Percentiles rank a stretch among this genome's conserved stretches.
Evolutionary conservation across 306 rosid genomes (phyloP).

Genomic region (Senna tora): DNA sequence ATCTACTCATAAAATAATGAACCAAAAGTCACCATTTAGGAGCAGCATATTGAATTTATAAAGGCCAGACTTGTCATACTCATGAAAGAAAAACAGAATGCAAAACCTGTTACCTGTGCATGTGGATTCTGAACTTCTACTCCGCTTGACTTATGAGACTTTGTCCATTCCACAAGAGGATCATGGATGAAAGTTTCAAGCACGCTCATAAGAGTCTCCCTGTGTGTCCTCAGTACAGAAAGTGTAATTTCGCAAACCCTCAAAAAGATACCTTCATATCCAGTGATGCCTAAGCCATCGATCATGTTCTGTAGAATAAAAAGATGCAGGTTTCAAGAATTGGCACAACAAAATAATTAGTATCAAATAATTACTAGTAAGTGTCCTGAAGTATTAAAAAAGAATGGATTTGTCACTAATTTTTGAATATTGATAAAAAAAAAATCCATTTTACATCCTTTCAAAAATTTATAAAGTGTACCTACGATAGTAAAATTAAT

Average conservation of each 20-base stretch:
- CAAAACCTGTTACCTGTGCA: conserved; percentile 95
- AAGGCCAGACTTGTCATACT: conserved; percentile 1
- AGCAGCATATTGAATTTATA: conserved; percentile 4
- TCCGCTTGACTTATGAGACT: conserved; percentile 90
- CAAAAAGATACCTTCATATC: conserved; percentile 89
- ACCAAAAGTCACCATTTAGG: conserved; percentile 3
- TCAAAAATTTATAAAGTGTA: background rate
- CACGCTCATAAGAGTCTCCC: conserved; percentile 93
- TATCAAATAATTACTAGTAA: conserved; percentile 5
- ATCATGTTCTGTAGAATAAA: conserved; percentile 82
- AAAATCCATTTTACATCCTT: background rate
- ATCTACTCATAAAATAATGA: conserved; percentile 11
- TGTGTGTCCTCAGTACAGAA: conserved; percentile 89
- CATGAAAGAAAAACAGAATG: conserved; percentile 32
- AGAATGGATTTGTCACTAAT: background rate
- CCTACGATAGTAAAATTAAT: conserved; percentile 13
- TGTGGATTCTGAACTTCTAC: conserved; percentile 97
- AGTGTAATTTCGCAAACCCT: conserved; percentile 93
- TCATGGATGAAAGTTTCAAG: conserved; percentile 97
- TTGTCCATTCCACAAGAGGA: conserved; percentile 99
- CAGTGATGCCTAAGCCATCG: conserved; percentile 97
- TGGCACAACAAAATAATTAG: conserved; percentile 30
- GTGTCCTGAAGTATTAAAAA: conserved; percentile 27
- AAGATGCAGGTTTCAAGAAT: conserved; percentile 29
- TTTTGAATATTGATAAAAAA: conserved; percentile 7